These are phyloP conservation scores for Candida cerambycidarum DNA, from an alignment of 805 yeast genomes.

Conservation along the genomic window DNA sequence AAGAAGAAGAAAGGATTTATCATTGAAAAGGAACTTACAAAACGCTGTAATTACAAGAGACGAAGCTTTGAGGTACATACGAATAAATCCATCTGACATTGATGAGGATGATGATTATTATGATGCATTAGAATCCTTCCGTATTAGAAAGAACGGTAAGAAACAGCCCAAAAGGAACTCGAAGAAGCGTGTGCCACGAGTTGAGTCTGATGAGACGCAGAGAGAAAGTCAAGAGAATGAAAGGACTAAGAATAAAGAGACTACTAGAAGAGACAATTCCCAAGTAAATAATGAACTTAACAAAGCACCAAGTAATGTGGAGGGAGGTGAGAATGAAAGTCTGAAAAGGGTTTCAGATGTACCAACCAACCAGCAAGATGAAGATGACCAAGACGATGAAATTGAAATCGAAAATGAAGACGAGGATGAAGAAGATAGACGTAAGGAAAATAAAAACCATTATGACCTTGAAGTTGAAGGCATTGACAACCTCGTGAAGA, in stretches of 20 bases:
- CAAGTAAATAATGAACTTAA: too few relatives aligned
- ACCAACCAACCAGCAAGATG: too few relatives aligned
- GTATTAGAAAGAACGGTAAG: too few relatives aligned
- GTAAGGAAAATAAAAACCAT: not conserved
- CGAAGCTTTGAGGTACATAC: not conserved
- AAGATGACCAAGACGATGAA: not conserved
- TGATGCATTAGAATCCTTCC: too few relatives aligned
- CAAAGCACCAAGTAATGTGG: not conserved
- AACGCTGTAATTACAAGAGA: not conserved
- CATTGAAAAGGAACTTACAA: constrained; percentile 1
- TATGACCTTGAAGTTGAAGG: not conserved
- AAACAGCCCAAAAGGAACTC: too few relatives aligned
- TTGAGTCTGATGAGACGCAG: too few relatives aligned
- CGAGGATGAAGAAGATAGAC: not conserved
- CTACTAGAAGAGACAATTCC: too few relatives aligned
- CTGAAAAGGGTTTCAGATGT: too few relatives aligned
- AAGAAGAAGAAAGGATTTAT: constrained; percentile 5
- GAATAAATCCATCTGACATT: constrained; percentile 1
- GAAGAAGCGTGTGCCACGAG: too few relatives aligned
- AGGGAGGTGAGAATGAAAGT: too few relatives aligned
- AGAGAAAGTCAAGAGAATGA: too few relatives aligned
- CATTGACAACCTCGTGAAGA: not conserved
- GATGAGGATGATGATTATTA: not conserved
- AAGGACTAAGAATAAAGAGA: too few relatives aligned
- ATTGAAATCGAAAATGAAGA: not conserved